Conservation (phyloP, 129 eudicot species). For the Ambrosia artemisiifolia region DNA sequence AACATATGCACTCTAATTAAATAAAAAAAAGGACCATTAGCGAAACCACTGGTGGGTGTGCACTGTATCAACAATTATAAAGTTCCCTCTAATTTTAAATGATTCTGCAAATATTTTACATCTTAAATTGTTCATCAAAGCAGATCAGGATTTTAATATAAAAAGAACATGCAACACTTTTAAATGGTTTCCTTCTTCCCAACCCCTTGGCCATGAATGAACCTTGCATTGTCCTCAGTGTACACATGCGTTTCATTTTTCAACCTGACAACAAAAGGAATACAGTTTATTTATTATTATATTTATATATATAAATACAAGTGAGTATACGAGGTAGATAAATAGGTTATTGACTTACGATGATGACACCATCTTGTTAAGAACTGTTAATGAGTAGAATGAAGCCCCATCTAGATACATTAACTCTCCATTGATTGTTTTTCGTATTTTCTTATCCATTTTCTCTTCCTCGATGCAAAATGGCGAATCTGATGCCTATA, state of each 20-base stretch:
- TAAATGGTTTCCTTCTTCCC: conserved; percentile 24
- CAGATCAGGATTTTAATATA: neutral
- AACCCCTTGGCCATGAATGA: conserved; percentile 76
- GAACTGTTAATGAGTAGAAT: conserved; percentile 24
- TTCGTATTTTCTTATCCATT: conserved; percentile 32
- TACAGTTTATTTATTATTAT: neutral
- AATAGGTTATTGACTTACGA: conserved; percentile 14
- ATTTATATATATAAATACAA: too few relatives aligned
- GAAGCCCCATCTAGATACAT: conserved; percentile 34
- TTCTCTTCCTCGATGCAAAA: conserved; percentile 18
- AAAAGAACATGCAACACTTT: neutral
- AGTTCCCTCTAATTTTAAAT: conserved; percentile 7
- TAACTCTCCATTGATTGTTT: conserved; percentile 23
- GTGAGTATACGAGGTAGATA: neutral
- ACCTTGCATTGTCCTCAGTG: conserved; percentile 72
- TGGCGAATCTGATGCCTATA: conserved; percentile 25
- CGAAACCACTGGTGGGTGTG: conserved; percentile 19
- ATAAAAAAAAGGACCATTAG: neutral
- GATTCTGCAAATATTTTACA: conserved; percentile 24
- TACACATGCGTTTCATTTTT: conserved; percentile 84
- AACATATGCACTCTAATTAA: neutral
- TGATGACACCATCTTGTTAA: conserved; percentile 34
- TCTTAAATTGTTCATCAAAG: conserved; percentile 1
- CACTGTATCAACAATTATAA: conserved; percentile 18
- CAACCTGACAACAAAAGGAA: conserved; percentile 38